Evolutionary conservation across 257 asterid genomes (phyloP).

Genomic region (Linaria vulgaris): DNA sequence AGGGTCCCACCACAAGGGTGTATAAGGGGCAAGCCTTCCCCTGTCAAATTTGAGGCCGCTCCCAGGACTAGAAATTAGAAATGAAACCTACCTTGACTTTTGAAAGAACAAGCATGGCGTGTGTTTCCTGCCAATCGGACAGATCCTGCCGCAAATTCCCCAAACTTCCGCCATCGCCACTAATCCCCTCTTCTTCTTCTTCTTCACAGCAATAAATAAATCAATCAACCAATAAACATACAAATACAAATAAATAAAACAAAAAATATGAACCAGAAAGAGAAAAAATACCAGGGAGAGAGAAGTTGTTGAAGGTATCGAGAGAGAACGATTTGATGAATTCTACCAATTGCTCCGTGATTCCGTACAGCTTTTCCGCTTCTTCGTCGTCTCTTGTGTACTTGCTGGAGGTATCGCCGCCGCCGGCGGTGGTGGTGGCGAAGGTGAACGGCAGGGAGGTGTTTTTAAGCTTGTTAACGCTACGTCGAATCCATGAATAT

Average conservation of each 20-base stretch:
- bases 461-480: slow-evolving; percentile 43
- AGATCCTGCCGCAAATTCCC: slow-evolving; percentile 63
- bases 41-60: no score
- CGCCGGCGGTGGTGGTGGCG: slow-evolving; percentile 26
- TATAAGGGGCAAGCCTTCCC: no score
- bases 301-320: slow-evolving; percentile 68
- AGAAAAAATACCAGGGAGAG: slow-evolving; percentile 47
- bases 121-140: slow-evolving; percentile 86
- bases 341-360: slow-evolving; percentile 60
- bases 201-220: not conserved
- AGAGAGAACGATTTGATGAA: slow-evolving; percentile 63
- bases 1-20: no score
- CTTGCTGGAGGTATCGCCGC: slow-evolving; percentile 2
- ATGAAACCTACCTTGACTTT: slow-evolving; percentile 58
- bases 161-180: slow-evolving; percentile 30
- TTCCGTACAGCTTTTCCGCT: slow-evolving; percentile 51
- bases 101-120: slow-evolving; percentile 76
- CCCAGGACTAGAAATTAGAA: not conserved
- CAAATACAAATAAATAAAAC: slow-evolving; percentile 3
- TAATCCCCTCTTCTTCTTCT: slow-evolving; percentile 54
- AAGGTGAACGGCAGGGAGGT: slow-evolving; percentile 32
- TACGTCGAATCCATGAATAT: slow-evolving; percentile 71
- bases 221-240: slow-evolving; percentile 6
- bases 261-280: not conserved
- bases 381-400: slow-evolving; percentile 29